phyloP scores from a whole-genome alignment of 352 stramenopile genomes.

The Phytophthora colocasiae region DNA sequence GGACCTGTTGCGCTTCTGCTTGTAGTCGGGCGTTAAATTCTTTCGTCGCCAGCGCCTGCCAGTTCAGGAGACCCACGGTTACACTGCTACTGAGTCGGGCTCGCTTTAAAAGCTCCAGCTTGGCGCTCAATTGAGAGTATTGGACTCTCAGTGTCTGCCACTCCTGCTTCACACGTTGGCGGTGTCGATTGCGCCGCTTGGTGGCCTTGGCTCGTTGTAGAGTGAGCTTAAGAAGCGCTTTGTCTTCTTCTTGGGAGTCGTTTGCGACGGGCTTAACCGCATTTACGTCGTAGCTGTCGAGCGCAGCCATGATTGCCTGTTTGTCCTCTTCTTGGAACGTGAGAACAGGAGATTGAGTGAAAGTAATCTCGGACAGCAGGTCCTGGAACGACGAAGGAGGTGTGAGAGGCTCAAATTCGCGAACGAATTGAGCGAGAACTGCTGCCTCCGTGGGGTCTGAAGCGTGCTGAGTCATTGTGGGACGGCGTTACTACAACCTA shows the following conservation, averaged over 20 bases:
- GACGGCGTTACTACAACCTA: too few relatives aligned
- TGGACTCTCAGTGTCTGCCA: conserved; percentile 6
- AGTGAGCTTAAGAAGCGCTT: conserved; percentile 3
- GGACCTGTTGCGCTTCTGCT: conserved; percentile 5
- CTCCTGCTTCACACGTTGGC: conserved; percentile 18
- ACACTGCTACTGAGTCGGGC: not conserved
- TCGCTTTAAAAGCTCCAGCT: conserved; percentile 11
- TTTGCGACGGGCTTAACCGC: not conserved
- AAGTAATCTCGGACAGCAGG: not conserved
- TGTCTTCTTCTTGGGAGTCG: not conserved
- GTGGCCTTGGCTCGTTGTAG: conserved; percentile 9
- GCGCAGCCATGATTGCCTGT: conserved; percentile 9
- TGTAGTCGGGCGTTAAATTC: conserved; percentile 9
- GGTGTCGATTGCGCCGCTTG: conserved; percentile 16
- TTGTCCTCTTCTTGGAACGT: conserved; percentile 12
- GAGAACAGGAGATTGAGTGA: not conserved
- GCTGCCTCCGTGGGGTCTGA: too few relatives aligned
- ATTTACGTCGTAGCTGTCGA: not conserved
- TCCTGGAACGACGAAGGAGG: not conserved
- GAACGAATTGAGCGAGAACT: conserved; percentile 2
- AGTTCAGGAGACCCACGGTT: conserved; percentile 2
- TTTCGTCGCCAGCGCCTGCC: conserved; percentile 15
- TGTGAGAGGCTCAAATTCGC: conserved; percentile 1
- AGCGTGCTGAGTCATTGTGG: too few relatives aligned
- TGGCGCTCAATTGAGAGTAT: not conserved